phyloP scores from a whole-genome alignment of 2,329 filamentous ascomycete genomes.

The Fusarium sterilihyphosum region DNA sequence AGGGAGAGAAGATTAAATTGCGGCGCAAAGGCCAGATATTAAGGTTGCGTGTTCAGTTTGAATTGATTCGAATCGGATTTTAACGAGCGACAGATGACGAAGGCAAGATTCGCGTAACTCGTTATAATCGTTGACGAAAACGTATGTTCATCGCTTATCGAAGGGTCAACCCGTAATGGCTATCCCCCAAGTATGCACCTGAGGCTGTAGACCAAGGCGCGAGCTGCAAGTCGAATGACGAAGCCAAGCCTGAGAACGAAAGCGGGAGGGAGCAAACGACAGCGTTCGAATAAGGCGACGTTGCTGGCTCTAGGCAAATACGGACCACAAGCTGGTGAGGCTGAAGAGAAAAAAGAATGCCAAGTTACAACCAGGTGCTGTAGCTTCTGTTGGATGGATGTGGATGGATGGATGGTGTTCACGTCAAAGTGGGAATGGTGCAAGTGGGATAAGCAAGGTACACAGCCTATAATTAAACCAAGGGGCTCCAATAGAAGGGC shows the following conservation, averaged over 20 bases:
- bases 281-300: not conserved
- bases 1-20: not conserved
- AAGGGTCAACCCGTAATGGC: conserved; percentile 14
- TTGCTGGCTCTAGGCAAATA: not conserved
- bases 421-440: conserved; percentile 28
- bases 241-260: conserved; percentile 1
- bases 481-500: conserved; percentile 29
- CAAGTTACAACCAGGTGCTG: conserved; percentile 17
- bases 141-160: conserved; percentile 35
- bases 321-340: not conserved
- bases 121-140: conserved; percentile 7
- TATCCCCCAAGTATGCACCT: not conserved
- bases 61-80: not conserved
- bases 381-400: conserved; percentile 9
- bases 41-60: not conserved
- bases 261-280: not conserved
- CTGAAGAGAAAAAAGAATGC: conserved; percentile 13
- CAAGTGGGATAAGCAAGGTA: conserved; percentile 24
- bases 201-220: conserved; percentile 19
- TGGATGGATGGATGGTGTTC: conserved; percentile 21
- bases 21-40: conserved; percentile 13
- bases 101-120: not conserved
- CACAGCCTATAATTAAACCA: conserved; percentile 34
- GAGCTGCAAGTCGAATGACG: conserved; percentile 21
- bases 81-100: conserved; percentile 32